Conservation (phyloP, 768 basidiomycete genomes). For the Russula abietina region DNA sequence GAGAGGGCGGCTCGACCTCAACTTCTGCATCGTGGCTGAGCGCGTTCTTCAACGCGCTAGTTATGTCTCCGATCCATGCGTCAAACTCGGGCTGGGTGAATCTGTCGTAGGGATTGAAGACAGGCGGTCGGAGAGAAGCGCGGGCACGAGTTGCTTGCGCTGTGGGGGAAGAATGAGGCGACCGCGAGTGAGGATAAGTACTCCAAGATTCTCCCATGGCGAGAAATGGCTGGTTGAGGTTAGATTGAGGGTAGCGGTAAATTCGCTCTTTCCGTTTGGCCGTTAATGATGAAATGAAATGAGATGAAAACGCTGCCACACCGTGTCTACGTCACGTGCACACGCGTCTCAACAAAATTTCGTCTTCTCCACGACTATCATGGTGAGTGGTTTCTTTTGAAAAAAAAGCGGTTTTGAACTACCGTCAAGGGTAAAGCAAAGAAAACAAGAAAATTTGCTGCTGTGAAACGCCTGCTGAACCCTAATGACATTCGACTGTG, state of each 20-base stretch:
- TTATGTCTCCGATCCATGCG: conserved; percentile 63
- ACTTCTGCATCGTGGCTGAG: conserved; percentile 41
- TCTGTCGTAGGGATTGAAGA: conserved; percentile 68
- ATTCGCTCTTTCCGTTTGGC: background rate
- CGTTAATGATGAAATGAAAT: background rate
- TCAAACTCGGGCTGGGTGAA: conserved; percentile 65
- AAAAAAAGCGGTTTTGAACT: too few species aligned
- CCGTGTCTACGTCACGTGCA: conserved; percentile 17
- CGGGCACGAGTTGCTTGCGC: conserved; percentile 3
- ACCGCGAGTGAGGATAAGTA: background rate
- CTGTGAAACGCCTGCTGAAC: conserved; percentile 89
- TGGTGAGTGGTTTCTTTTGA: conserved; percentile 13
- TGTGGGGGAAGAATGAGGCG: conserved; percentile 7
- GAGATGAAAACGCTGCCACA: background rate
- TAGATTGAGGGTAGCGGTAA: background rate
- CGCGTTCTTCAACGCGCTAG: conserved; percentile 49
- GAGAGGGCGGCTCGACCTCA: conserved; percentile 17
- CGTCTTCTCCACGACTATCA: background rate
- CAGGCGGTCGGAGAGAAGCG: conserved; percentile 40
- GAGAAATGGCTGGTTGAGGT: background rate
- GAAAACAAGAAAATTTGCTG: conserved; percentile 92
- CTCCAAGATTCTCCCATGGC: conserved; percentile 14
- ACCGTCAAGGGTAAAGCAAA: conserved; percentile 71
- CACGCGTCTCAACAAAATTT: conserved; percentile 8
- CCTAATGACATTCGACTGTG: conserved; percentile 91